phyloP scores from a whole-genome alignment of 2,329 filamentous ascomycete species.

The Cercospora zeae-maydis region DNA sequence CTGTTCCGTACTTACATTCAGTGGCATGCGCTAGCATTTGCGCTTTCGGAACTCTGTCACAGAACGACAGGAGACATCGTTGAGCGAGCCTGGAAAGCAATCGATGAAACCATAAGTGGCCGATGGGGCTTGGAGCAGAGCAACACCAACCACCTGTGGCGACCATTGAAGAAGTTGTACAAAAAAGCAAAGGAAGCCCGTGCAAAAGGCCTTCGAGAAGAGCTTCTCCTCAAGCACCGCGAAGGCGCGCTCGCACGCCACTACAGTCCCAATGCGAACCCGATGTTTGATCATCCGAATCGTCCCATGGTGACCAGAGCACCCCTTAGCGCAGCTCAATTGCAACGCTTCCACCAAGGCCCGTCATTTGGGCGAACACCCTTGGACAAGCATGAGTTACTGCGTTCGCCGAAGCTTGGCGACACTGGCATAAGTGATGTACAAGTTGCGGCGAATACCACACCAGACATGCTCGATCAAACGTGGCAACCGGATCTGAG shows the following conservation, averaged over 20 bases:
- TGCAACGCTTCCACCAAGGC: slow-evolving; percentile 34
- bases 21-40: slow-evolving; percentile 62
- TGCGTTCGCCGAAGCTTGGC: slow-evolving; percentile 31
- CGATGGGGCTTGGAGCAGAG: slow-evolving; percentile 40
- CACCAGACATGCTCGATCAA: slow-evolving; percentile 13
- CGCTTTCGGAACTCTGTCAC: slow-evolving; percentile 58
- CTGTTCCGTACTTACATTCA: slow-evolving; percentile 62
- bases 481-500: slow-evolving; percentile 2
- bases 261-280: slow-evolving; percentile 36
- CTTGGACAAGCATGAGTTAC: slow-evolving; percentile 34
- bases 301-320: slow-evolving; percentile 32
- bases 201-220: slow-evolving; percentile 48
- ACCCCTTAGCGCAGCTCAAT: slow-evolving; percentile 35
- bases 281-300: slow-evolving; percentile 34
- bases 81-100: slow-evolving; percentile 58
- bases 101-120: slow-evolving; percentile 47
- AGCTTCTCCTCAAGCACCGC: slow-evolving; percentile 29
- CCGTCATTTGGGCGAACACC: slow-evolving; percentile 34
- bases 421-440: slow-evolving; percentile 20
- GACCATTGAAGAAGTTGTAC: slow-evolving; percentile 59
- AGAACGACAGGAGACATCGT: slow-evolving; percentile 56
- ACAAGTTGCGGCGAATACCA: slow-evolving; percentile 14
- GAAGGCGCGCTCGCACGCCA: slow-evolving; percentile 24
- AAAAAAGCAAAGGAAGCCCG: slow-evolving; percentile 55
- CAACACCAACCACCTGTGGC: slow-evolving; percentile 58